Evolutionary conservation across 495 filamentous ascomycete species (phyloP).

Genomic region (Lophium mytilinum): DNA sequence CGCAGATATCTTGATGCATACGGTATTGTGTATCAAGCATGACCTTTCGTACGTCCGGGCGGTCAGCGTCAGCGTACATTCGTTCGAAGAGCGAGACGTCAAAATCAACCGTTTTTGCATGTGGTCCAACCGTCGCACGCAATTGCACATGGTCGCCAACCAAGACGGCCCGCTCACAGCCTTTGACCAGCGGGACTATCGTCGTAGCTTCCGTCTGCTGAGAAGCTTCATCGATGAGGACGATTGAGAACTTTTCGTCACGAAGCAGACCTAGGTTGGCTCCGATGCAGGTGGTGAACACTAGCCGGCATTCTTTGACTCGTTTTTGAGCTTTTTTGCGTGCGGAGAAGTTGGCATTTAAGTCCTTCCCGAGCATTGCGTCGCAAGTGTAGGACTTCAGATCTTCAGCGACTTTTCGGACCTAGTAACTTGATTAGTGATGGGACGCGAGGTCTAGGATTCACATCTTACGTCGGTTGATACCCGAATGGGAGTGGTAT

Average conservation of each 20-base stretch:
- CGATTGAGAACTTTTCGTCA: slow-evolving; percentile 37
- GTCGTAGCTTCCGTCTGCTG: slow-evolving; percentile 44
- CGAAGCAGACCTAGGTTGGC: slow-evolving; percentile 43
- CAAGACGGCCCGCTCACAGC: slow-evolving; percentile 40
- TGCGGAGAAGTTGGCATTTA: slow-evolving; percentile 31
- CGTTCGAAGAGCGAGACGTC: slow-evolving; percentile 46
- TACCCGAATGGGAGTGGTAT: slow-evolving; percentile 31
- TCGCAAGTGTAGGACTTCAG: slow-evolving; percentile 41
- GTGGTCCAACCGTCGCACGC: slow-evolving; percentile 39
- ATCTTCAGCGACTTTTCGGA: slow-evolving; percentile 39
- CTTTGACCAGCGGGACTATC: slow-evolving; percentile 43
- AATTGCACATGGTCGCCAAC: slow-evolving; percentile 50
- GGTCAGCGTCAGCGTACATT: slow-evolving; percentile 30
- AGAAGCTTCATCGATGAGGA: slow-evolving; percentile 47
- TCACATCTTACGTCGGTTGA: slow-evolving; percentile 40
- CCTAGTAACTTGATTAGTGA: slow-evolving; percentile 23
- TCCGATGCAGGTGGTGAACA: slow-evolving; percentile 46
- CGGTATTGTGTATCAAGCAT: slow-evolving; percentile 50
- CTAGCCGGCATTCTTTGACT: slow-evolving; percentile 34
- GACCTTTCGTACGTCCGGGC: slow-evolving; percentile 27
- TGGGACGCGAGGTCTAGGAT: not conserved
- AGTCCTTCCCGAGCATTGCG: slow-evolving; percentile 42
- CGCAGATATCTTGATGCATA: slow-evolving; percentile 43
- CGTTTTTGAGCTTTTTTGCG: slow-evolving; percentile 37
- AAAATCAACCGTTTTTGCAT: slow-evolving; percentile 33